These are phyloP conservation scores for Mycosphaerella arachidis DNA, from an alignment of 2,329 filamentous ascomycete genomes.

Conservation along the genomic window DNA sequence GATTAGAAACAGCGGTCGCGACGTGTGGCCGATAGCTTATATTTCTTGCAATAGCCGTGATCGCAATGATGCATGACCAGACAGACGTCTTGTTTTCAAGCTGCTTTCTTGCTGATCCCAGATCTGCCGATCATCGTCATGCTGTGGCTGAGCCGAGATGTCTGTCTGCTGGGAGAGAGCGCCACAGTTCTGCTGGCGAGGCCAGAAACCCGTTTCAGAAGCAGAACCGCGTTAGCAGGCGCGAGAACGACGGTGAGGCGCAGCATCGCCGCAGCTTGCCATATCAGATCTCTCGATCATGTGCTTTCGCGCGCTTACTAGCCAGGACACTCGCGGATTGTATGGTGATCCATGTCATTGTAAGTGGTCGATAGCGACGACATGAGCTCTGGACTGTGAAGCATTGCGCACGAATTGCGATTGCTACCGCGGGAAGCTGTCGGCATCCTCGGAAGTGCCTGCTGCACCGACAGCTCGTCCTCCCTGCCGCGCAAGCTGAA, in stretches of 20 bases:
- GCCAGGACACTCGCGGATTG: background rate
- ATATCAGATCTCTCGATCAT: background rate
- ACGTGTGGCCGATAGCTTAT: background rate
- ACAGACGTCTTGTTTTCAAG: slow-evolving; percentile 1
- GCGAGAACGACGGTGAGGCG: background rate
- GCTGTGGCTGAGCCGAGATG: background rate
- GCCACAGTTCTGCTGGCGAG: background rate
- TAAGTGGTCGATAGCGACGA: background rate
- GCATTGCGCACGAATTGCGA: background rate
- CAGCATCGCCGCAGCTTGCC: background rate
- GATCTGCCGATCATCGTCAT: background rate
- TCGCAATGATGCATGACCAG: background rate
- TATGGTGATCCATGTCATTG: background rate
- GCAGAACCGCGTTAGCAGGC: background rate
- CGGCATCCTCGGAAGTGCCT: background rate
- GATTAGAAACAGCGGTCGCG: background rate
- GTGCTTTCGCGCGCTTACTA: background rate
- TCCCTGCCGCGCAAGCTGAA: slow-evolving; percentile 6
- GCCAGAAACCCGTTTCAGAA: background rate
- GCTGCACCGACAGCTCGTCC: background rate
- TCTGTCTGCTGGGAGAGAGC: background rate
- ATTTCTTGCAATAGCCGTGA: background rate
- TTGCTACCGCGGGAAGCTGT: background rate
- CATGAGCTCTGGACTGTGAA: background rate
- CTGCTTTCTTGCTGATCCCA: slow-evolving; percentile 2